Conservation (phyloP, 208 protist genomes). For the Leishmania amazonensis region DNA sequence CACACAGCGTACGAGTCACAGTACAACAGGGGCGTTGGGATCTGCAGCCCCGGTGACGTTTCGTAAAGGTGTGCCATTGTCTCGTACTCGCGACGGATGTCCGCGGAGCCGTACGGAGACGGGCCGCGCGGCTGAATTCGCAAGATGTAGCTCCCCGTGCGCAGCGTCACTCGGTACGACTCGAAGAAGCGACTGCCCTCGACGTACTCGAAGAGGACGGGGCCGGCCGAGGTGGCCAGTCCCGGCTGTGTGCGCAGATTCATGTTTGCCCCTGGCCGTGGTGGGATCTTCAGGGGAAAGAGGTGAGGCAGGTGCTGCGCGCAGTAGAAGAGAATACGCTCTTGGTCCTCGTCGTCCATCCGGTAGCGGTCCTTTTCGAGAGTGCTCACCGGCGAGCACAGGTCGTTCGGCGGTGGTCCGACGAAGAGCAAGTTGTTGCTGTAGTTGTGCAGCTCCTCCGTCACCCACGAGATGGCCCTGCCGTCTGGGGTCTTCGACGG, state of each 20-base stretch:
- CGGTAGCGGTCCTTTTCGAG: constrained; percentile 46
- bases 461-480: constrained; percentile 63
- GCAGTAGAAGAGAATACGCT: constrained; percentile 79
- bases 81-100: constrained; percentile 73
- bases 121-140: constrained; percentile 72
- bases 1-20: constrained; percentile 73
- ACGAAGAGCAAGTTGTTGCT: constrained; percentile 77
- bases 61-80: constrained; percentile 67
- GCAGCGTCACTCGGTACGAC: constrained; percentile 72
- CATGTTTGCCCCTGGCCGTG: constrained; percentile 30
- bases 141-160: constrained; percentile 75
- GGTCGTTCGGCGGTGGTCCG: constrained; percentile 54
- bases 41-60: constrained; percentile 40
- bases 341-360: constrained; percentile 67
- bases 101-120: constrained; percentile 46
- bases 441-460: constrained; percentile 73
- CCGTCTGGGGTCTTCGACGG: constrained; percentile 36
- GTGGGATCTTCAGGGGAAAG: constrained; percentile 57
- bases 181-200: constrained; percentile 59
- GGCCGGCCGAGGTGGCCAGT: constrained; percentile 65
- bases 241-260: constrained; percentile 50
- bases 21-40: constrained; percentile 63
- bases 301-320: constrained; percentile 74
- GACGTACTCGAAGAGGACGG: constrained; percentile 71
- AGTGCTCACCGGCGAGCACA: constrained; percentile 34